Percentiles rank a stretch among this genome's conserved stretches.
phyloP scores from a whole-genome alignment of 1,284 basidiomycete species.

The Cutaneotrichosporon curvatum region DNA sequence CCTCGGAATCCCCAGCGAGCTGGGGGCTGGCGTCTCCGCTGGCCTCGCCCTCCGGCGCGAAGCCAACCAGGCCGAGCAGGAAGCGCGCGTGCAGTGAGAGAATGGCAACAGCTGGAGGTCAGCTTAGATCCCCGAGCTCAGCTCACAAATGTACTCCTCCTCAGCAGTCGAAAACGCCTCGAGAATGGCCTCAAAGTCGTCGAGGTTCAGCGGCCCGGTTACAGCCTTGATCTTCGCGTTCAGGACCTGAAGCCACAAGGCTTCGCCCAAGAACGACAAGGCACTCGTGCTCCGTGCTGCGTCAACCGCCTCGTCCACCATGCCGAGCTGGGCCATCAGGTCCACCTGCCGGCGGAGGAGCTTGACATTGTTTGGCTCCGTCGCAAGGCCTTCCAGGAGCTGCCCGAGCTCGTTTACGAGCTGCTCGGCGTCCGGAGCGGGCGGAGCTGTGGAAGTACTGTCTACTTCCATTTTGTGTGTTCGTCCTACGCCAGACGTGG shows the following conservation, averaged over 20 bases:
- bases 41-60: neutral
- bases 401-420: conserved; percentile 23
- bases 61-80: conserved; percentile 55
- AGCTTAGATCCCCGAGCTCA: neutral
- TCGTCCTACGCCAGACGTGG: too few relatives aligned
- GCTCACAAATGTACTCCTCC: conserved; percentile 71
- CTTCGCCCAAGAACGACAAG: conserved; percentile 34
- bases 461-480: conserved; percentile 5
- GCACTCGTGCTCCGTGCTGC: conserved; percentile 11
- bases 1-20: conserved; percentile 40
- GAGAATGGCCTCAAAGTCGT: conserved; percentile 56
- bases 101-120: conserved; percentile 58
- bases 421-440: conserved; percentile 2
- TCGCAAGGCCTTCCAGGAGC: conserved; percentile 22
- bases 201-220: conserved; percentile 25
- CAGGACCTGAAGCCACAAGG: conserved; percentile 29
- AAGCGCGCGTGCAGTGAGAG: conserved; percentile 64
- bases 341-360: conserved; percentile 28
- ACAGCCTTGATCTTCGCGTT: conserved; percentile 18
- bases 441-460: neutral
- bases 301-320: conserved; percentile 21
- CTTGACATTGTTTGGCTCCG: conserved; percentile 25
- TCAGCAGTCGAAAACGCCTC: conserved; percentile 64
- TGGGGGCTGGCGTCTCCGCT: too few relatives aligned
- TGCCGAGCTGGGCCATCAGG: conserved; percentile 24